Evolutionary conservation across 352 stramenopile genomes (phyloP).

Genomic region (Phytophthora fragariaefolia): DNA sequence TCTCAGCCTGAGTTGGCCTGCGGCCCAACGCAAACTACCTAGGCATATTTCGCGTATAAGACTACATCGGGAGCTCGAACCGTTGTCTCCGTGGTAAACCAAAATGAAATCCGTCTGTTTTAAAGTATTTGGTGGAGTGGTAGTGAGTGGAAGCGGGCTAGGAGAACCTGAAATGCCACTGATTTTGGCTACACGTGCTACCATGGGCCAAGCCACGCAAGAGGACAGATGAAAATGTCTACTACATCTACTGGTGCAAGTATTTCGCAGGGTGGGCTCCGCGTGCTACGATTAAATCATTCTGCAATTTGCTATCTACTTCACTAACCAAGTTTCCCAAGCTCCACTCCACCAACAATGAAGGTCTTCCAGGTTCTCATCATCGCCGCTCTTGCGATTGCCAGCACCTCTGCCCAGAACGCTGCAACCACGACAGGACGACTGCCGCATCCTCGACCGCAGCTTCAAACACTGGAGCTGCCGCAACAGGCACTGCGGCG

Average conservation of each 20-base stretch:
- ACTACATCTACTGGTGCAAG: not conserved
- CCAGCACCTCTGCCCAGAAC: slow-evolving; percentile 23
- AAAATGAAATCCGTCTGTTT: not conserved
- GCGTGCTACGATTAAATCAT: slow-evolving; percentile 2
- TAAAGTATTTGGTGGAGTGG: not conserved
- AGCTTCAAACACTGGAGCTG: not conserved
- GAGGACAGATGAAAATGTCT: not conserved
- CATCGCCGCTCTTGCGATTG: slow-evolving; percentile 30
- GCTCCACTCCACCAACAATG: slow-evolving; percentile 16
- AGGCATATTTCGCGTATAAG: not conserved
- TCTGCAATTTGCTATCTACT: slow-evolving; percentile 10
- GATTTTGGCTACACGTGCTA: not conserved
- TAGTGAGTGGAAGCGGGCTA: slow-evolving; percentile 11
- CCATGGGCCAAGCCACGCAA: slow-evolving; percentile 5
- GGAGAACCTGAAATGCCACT: not conserved
- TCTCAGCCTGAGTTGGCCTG: not conserved
- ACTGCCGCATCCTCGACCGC: not conserved
- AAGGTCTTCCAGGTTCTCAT: slow-evolving; percentile 31
- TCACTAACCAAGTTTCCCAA: slow-evolving; percentile 3
- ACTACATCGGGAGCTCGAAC: not conserved
- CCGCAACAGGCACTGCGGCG: not conserved
- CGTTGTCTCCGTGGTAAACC: not conserved
- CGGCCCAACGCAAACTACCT: too few relatives aligned
- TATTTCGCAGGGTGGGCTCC: not conserved
- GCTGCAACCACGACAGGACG: not conserved